Base-by-base conservation (phyloP, 108 stramenopile genomes). In the Discostella stelligeroides region DNA sequence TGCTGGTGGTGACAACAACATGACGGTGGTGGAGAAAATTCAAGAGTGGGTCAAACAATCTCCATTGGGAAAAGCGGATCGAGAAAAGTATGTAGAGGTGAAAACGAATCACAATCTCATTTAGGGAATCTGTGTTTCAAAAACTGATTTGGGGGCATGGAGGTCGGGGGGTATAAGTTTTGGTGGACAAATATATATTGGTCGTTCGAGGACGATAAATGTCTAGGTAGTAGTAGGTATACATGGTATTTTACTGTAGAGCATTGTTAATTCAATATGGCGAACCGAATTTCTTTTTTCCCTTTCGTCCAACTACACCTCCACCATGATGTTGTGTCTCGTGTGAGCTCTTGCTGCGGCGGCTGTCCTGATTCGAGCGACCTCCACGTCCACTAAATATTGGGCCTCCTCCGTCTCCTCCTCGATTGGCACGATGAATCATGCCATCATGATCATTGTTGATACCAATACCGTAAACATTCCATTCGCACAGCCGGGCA, bases 61-160 rank as follows among this genome's bases (percentile, higher is more conserved):
- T 76, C 95, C 95, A 7, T 71, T 96, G 69, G 95, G 92, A 15
- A 94, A 89, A 71, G 92, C 91, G 10, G 88, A 89, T 77, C 82
- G 83, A 15, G 88, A 88, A 15, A 80, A 53, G 38, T 96, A 96
- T 70, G 72, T 70, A 23, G 57, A 72, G 63, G 87, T 89, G 30
- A 96, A 96, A 78, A 85, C 43, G 53, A 81, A 83, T 30, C 63
- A 85, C 42, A 92, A 95, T 65, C 68, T 95, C 25, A 95, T 89
- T 58, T 95, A 85, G 57, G 7, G 13, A n/a, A n/a, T n/a, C n/a
- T n/a, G n/a, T n/a, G 2, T 45, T 0, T 7, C 0, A 51, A 7
- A 7, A 38, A 14, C 27, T 64, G 61, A 42, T 17, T 47, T 29
- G 20, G 25, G 14, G 11, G 29, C n/a, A 23, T 14, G 45, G 25